Evolutionary conservation across 768 basidiomycete genomes (phyloP).

Genomic region (Tulasnella sp.): DNA sequence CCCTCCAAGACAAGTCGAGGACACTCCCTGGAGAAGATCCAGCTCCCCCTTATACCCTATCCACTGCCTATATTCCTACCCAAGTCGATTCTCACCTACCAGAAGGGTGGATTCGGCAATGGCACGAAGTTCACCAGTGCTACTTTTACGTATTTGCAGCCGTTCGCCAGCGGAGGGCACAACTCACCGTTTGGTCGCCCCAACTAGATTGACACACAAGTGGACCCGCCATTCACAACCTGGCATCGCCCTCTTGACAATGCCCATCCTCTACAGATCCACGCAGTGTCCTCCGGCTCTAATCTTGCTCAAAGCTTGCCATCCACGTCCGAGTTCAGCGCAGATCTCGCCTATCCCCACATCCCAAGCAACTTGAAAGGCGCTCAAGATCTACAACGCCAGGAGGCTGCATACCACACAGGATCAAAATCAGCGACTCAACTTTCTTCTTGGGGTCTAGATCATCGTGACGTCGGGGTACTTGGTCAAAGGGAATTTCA

Average conservation of each 20-base stretch:
- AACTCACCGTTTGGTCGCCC: not conserved
- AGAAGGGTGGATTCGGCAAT: conserved; percentile 20
- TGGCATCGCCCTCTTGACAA: conserved; percentile 77
- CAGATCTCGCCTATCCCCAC: too few relatives aligned
- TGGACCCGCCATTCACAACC: conserved; percentile 63
- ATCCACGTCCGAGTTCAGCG: not conserved
- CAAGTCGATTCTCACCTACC: not conserved
- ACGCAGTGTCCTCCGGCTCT: conserved; percentile 38
- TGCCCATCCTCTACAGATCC: conserved; percentile 59
- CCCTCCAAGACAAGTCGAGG: not conserved
- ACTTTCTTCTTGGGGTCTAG: not conserved
- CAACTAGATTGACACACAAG: conserved; percentile 62
- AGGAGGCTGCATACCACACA: too few relatives aligned
- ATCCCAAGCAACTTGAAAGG: too few relatives aligned
- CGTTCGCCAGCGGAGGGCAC: not conserved
- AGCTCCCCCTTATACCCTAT: not conserved
- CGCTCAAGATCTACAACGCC: too few relatives aligned
- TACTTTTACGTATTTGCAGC: conserved; percentile 54
- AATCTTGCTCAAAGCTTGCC: not conserved
- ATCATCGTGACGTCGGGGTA: not conserved
- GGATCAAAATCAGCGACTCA: not conserved
- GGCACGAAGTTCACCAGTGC: not conserved
- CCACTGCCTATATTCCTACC: not conserved
- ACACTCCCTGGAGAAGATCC: not conserved
- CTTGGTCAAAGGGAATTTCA: not conserved